Conservation (phyloP, 2,329 filamentous ascomycete species). For the Paraconiothyrium brasiliense region DNA sequence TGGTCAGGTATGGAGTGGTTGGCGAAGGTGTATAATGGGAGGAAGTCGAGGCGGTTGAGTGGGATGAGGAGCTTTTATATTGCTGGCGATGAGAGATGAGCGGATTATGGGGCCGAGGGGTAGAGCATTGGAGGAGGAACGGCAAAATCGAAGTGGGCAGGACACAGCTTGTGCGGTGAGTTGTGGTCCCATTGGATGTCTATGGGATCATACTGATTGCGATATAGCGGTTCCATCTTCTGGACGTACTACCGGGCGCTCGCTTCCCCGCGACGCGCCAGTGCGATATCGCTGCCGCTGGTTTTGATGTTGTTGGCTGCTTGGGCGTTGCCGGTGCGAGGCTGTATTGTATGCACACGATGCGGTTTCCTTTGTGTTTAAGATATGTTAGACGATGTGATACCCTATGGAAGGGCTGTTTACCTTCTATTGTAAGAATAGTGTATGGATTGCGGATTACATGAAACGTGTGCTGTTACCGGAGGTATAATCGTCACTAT, state of each 20-base stretch:
- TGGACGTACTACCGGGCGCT: slow-evolving; percentile 12
- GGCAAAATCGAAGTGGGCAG: neutral
- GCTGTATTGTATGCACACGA: neutral
- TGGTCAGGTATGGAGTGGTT: slow-evolving; percentile 24
- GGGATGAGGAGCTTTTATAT: slow-evolving; percentile 8
- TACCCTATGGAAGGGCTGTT: slow-evolving; percentile 3
- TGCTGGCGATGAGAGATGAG: slow-evolving; percentile 5
- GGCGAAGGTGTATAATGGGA: slow-evolving; percentile 15
- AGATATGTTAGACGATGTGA: slow-evolving; percentile 3
- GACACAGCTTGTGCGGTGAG: slow-evolving; percentile 12
- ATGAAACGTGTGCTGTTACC: too few species aligned
- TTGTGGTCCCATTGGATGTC: neutral
- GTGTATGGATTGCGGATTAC: neutral
- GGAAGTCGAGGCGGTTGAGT: slow-evolving; percentile 5
- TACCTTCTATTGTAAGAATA: neutral
- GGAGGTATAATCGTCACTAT: too few species aligned
- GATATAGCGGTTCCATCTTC: neutral
- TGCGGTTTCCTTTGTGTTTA: slow-evolving; percentile 5
- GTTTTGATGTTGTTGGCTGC: neutral
- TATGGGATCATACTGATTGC: neutral
- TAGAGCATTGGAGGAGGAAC: too few species aligned
- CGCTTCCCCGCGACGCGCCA: slow-evolving; percentile 10
- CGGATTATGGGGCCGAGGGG: neutral
- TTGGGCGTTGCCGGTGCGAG: too few species aligned
- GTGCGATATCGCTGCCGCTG: slow-evolving; percentile 14